Conservation (phyloP, 169 alveolate genomes). For the Plasmodium vivax region DNA sequence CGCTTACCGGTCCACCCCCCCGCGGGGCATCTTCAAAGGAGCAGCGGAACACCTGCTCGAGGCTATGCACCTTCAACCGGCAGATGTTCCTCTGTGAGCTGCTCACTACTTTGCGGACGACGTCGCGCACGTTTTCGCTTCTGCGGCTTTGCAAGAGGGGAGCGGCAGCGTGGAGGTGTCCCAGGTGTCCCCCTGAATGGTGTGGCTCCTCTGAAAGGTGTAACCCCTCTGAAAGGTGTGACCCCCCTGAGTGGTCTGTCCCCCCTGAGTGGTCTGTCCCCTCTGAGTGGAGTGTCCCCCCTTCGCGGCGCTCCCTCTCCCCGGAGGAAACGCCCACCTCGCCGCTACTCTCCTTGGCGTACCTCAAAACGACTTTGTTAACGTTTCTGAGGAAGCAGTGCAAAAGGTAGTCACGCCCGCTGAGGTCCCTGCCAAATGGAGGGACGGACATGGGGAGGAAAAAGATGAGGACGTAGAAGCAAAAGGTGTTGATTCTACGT, state of each 20-base stretch:
- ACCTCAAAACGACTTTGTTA: conserved; percentile 27
- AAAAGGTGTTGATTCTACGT: conserved; percentile 26
- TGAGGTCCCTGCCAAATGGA: conserved; percentile 9
- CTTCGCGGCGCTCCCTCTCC: neutral
- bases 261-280: neutral
- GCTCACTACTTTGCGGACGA: conserved; percentile 2
- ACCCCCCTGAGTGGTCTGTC: neutral
- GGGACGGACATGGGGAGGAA: conserved; percentile 40
- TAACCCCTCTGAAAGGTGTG: neutral
- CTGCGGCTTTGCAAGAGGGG: neutral
- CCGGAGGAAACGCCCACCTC: neutral
- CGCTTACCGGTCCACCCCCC: neutral
- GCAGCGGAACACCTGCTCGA: conserved; percentile 18
- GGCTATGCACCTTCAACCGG: conserved; percentile 10
- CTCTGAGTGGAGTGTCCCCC: neutral
- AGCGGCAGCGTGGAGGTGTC: neutral
- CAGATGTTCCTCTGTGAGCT: conserved; percentile 17
- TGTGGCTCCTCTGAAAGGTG: neutral
- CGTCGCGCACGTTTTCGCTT: neutral
- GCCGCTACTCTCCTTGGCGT: neutral
- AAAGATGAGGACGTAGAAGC: conserved; percentile 21
- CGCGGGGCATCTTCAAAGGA: neutral
- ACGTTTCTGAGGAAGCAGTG: conserved; percentile 16
- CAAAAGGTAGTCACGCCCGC: conserved; percentile 7
- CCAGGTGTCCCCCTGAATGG: neutral